Base-by-base conservation (phyloP, 495 filamentous ascomycete genomes). In the Geopyxis carbonaria region DNA sequence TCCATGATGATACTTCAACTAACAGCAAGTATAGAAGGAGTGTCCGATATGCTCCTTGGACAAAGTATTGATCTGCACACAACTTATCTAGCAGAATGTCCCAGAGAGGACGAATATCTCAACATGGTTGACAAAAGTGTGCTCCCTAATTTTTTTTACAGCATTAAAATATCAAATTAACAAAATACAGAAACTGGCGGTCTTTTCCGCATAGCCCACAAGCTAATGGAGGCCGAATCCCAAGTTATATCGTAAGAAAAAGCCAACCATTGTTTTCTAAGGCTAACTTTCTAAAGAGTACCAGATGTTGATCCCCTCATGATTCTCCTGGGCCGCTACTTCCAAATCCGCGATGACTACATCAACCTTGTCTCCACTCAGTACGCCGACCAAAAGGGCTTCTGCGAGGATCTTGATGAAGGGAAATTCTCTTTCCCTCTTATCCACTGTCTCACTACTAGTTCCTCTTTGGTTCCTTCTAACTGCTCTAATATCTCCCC, bases 41-140 rank as follows among this genome's bases (percentile, higher is more conserved):
- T 95, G 19, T 57, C 91, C 22, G 91, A 95, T 58, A 72, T 95
- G 18, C 86, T 93, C 62, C 69, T 83, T 24, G 87, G 87, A 4
- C 87, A 95, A 55, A 85, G 87, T 28, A 86, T 93, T 78, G 87
- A 95, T 54, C 69, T 95, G 34, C 92, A 78, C 66, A 93, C 87
- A 87, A 69, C 85, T 8, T 85, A 93, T 60, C 83, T 79, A 3
- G 64, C 93, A 27, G 89, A 75, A 13, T 92, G 84, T 57, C 86
- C 87, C 19, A 82, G 69, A 37, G 86, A 93, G 61, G 83, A 87
- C 43, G 85, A 93, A 54, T 95, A 95, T 61, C 71, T 95, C 11
- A 83, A 93, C 56, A 95, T 95, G 87, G 85, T 93, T n/a, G n/a
- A n/a, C n/a, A n/a, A n/a, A n/a, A n/a, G n/a, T n/a, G n/a, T n/a